Evolutionary conservation across 2,329 filamentous ascomycete genomes (phyloP).

Genomic region (Pestalotiopsis sp.): DNA sequence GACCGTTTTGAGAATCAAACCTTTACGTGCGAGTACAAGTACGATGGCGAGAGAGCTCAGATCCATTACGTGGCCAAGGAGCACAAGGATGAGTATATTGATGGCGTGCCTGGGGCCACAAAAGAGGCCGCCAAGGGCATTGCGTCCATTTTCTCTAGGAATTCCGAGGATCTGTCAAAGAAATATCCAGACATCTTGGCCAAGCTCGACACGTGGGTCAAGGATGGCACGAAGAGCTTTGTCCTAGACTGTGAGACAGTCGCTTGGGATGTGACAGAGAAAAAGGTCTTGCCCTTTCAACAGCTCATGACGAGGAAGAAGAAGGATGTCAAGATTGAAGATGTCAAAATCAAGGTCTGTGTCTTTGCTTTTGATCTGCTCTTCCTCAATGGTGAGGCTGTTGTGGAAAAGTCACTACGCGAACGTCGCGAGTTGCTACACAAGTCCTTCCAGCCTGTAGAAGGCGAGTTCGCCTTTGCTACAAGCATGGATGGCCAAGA

Average conservation of each 20-base stretch:
- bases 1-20: slow-evolving; percentile 94
- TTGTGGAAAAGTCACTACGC: slow-evolving; percentile 85
- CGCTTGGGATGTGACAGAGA: slow-evolving; percentile 91
- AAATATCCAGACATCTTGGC: slow-evolving; percentile 96
- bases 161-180: slow-evolving; percentile 94
- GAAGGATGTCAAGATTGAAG: slow-evolving; percentile 94
- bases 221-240: slow-evolving; percentile 87
- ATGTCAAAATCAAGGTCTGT: slow-evolving; percentile 95
- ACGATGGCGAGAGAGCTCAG: slow-evolving; percentile 96
- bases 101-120: slow-evolving; percentile 60
- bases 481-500: slow-evolving; percentile 85
- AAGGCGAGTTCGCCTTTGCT: slow-evolving; percentile 91
- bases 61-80: slow-evolving; percentile 95
- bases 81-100: slow-evolving; percentile 68
- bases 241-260: slow-evolving; percentile 99
- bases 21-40: slow-evolving; percentile 99
- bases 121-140: slow-evolving; percentile 74
- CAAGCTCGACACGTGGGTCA: slow-evolving; percentile 88
- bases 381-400: slow-evolving; percentile 87
- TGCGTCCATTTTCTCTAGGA: slow-evolving; percentile 93
- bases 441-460: slow-evolving; percentile 72
- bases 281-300: slow-evolving; percentile 96
- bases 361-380: slow-evolving; percentile 96
- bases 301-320: slow-evolving; percentile 97
- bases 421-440: slow-evolving; percentile 79